Base-by-base conservation (phyloP, 345 rosid genomes). In the Rhodamnia argentea region DNA sequence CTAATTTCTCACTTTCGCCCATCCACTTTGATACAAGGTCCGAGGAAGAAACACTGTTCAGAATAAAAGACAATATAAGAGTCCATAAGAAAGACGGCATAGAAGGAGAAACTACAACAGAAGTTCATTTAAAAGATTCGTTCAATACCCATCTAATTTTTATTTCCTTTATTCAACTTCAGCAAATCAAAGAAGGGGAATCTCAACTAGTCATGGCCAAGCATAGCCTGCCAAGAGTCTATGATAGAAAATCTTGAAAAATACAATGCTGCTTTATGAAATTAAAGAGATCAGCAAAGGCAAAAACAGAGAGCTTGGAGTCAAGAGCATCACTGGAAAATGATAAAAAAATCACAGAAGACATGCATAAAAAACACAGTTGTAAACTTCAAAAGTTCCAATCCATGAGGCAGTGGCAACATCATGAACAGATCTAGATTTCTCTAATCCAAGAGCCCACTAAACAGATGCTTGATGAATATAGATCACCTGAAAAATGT, bases 1-100 rank as follows among this genome's bases (percentile, higher is more conserved):
- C 99, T 56, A 96, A 92, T 93, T 96, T 96, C 87, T 96, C 99
- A 89, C 99, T 96, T 90, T 96, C 99, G 84, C 98, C 99, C 99
- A 96, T 96, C 99, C 99, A 96, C 90, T 96, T 96, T 58, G 99
- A 96, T 82, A 96, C 98, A 86, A 95, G 93, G 91, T 96, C 99
- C 51, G 98, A 96, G 16, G 99, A 96, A 88, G 99, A 96, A 84
- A 96, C 92, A 88, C 99, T 96, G 84, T 64, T 29, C 88, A 84
- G 32, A 86, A 88, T 83, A 87, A 84, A 82, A 84, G 83, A 87
- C 51, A 42, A 15, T 40, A 85, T 51, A 57, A 78, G 60, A 4
- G 82, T 74, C 70, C n/a, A 29, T 42, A 82, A 81, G 53, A 37
- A 70, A 18, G 78, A 70, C 2, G 6, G 81, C 81, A 70, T 32